These are phyloP conservation scores for Forsythia suspensa DNA, from an alignment of 257 asterid species.

Conservation along the genomic window DNA sequence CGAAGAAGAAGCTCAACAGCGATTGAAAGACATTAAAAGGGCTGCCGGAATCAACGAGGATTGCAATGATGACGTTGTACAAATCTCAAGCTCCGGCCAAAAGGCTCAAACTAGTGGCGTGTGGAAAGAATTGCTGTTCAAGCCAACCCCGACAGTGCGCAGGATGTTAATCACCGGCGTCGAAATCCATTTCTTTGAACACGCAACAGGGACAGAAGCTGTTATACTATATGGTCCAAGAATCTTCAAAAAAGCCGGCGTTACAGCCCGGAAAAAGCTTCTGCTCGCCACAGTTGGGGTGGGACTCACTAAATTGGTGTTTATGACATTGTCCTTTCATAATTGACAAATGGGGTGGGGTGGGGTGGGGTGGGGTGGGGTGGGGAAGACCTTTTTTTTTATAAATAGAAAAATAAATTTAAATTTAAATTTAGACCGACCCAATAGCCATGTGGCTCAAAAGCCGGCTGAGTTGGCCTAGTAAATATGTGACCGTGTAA, in stretches of 20 bases:
- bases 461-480: too few species aligned
- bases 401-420: too few species aligned
- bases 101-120: conserved; percentile 23
- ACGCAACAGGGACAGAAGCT: conserved; percentile 69
- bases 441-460: too few species aligned
- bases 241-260: conserved; percentile 65
- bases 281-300: conserved; percentile 61
- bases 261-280: conserved; percentile 34
- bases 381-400: too few species aligned
- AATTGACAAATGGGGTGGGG: too few species aligned
- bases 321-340: conserved; percentile 50
- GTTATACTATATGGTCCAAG: conserved; percentile 62
- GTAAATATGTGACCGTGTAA: too few species aligned
- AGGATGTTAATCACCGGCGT: conserved; percentile 62
- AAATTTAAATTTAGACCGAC: too few species aligned
- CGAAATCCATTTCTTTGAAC: conserved; percentile 70
- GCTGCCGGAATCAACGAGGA: conserved; percentile 52
- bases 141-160: conserved; percentile 53
- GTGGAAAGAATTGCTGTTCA: conserved; percentile 45
- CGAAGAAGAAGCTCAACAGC: conserved; percentile 47
- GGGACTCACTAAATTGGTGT: conserved; percentile 54
- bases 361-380: too few species aligned
- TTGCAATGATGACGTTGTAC: conserved; percentile 38
- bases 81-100: conserved; percentile 17
- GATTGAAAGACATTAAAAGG: conserved; percentile 48